phyloP scores from a whole-genome alignment of 1,139 yeast species.

The Kodamaea ohmeri region DNA sequence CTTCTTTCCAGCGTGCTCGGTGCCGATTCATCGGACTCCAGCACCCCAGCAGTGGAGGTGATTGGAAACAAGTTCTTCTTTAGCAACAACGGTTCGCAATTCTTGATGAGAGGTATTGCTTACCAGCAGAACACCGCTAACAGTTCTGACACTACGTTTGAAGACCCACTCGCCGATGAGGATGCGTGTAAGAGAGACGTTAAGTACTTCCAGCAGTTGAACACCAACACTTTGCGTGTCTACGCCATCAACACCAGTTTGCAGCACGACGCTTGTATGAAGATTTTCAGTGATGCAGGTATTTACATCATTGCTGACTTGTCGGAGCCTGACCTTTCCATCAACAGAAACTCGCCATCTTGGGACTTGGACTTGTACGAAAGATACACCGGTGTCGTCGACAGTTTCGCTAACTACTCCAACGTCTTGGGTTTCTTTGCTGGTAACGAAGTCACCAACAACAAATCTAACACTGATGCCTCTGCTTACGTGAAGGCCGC shows the following conservation, averaged over 20 bases:
- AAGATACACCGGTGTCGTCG: slow-evolving; percentile 79
- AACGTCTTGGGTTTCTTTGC: slow-evolving; percentile 89
- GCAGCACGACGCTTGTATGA: slow-evolving; percentile 87
- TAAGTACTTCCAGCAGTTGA: slow-evolving; percentile 68
- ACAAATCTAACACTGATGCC: slow-evolving; percentile 48
- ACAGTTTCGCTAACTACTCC: slow-evolving; percentile 77
- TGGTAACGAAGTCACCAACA: slow-evolving; percentile 82
- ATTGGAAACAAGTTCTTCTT: slow-evolving; percentile 47
- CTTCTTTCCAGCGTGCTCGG: slow-evolving; percentile 7
- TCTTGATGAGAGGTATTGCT: slow-evolving; percentile 46
- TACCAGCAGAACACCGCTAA: slow-evolving; percentile 44
- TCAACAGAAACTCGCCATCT: slow-evolving; percentile 73
- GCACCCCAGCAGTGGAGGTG: slow-evolving; percentile 38
- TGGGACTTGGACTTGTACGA: slow-evolving; percentile 67
- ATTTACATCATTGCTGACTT: slow-evolving; percentile 86
- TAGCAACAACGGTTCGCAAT: slow-evolving; percentile 46
- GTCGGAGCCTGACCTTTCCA: slow-evolving; percentile 73
- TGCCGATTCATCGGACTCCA: slow-evolving; percentile 3
- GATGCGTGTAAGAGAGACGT: slow-evolving; percentile 78
- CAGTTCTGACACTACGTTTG: slow-evolving; percentile 44
- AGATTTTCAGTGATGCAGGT: slow-evolving; percentile 81
- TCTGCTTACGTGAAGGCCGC: slow-evolving; percentile 91
- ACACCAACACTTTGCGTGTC: slow-evolving; percentile 70
- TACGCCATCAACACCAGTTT: slow-evolving; percentile 76
- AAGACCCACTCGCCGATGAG: slow-evolving; percentile 74